Evolutionary conservation across 164 flowering plant genomes (phyloP), one percentile per base, ranked within the genome.

Genomic region (Stephania cephalantha): DNA sequence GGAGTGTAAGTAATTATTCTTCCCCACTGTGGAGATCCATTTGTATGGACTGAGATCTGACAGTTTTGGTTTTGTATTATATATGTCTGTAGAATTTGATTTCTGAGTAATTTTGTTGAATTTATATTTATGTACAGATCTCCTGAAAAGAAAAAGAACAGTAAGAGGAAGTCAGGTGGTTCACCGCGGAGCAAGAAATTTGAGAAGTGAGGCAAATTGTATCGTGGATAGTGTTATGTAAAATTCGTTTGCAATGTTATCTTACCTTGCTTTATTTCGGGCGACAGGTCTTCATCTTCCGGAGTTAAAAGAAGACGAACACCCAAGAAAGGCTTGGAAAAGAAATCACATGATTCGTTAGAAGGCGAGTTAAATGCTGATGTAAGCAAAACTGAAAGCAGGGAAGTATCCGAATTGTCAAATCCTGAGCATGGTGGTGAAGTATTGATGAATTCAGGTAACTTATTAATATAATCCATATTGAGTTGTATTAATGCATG

Each of bases 231-330:
- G 4, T 77, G 61, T 63, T n/a, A 13, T 69, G 25, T 73, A 8
- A 52, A 65, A 1, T 12, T 0, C 63, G 10, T 68, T 20, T 22
- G 10, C 67, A 15, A 46, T 71, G 7, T 74, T 22, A 30, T 25
- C 64, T 73, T 15, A 65, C 17, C 42, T 17, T 45, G 73, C 71
- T 73, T 53, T 15, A 48, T 45, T 48, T 69, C 65, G 70, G 58
- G 73, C 76, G 20, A 58, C 76, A 82, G 84, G 72, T 80, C 83
- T 73, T 73, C 79, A 65, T 75, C 77, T 68, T 79, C 78, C 31
- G 84, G 84, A 48, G 84, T 69, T 13, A 84, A 81, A 80, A 82
- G 84, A 71, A 93, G 88, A 78, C 82, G 88, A 82, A 85, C 87
- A 61, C 88, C 86, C 25, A 87, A 82, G 80, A 86, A 84, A 77